phyloP scores from a whole-genome alignment of 441 rosid species.

The Populus hybrid region DNA sequence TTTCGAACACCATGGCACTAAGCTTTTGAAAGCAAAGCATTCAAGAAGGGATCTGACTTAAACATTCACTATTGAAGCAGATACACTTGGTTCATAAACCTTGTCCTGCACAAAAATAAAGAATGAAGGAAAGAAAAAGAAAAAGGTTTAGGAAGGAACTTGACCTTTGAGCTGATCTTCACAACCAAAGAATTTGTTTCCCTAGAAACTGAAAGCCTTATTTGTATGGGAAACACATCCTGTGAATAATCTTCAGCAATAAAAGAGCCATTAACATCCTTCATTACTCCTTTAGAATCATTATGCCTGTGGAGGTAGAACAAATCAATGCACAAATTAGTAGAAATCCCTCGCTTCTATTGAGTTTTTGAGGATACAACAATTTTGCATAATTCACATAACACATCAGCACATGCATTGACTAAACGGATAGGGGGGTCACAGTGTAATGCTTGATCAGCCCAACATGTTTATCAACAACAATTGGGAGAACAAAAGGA shows the following conservation, averaged over 20 bases:
- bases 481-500: not conserved
- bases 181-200: slow-evolving; percentile 67
- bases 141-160: slow-evolving; percentile 2
- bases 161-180: slow-evolving; percentile 77
- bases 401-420: not conserved
- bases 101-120: not conserved
- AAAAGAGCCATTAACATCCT: slow-evolving; percentile 45
- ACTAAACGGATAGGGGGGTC: not conserved
- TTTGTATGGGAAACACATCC: slow-evolving; percentile 77
- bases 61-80: not conserved
- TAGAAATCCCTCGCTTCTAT: slow-evolving; percentile 3
- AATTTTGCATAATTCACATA: not conserved
- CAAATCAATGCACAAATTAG: slow-evolving; percentile 15
- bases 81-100: slow-evolving; percentile 6
- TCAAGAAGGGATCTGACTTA: slow-evolving; percentile 1
- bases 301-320: slow-evolving; percentile 52
- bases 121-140: not conserved
- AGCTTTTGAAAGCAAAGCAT: not conserved
- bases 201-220: slow-evolving; percentile 65
- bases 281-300: slow-evolving; percentile 49
- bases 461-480: not conserved
- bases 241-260: slow-evolving; percentile 66
- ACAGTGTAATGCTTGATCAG: not conserved
- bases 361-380: not conserved
- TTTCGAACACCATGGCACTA: not conserved